A percentile compares a stretch with the other conserved stretches of the same genome.
Evolutionary conservation across 2,329 filamentous ascomycete genomes (phyloP).

Genomic region (Epichloe sp.): DNA sequence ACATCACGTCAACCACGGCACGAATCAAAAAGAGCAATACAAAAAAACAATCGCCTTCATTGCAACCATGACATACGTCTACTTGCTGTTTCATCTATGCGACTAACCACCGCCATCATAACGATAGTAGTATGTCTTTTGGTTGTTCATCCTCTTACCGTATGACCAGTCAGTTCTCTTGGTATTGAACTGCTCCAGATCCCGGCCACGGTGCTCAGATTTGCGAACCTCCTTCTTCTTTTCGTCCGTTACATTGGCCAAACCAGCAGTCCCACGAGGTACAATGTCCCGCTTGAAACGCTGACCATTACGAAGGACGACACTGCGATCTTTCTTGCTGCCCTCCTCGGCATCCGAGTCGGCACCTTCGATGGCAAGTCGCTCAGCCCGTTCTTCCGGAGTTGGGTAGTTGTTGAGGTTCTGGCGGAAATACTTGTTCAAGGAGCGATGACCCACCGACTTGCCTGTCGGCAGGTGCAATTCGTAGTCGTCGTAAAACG

Average conservation of each 20-base stretch:
- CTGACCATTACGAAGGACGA: slow-evolving; percentile 6
- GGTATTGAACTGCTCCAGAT: slow-evolving; percentile 46
- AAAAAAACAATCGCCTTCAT: not conserved
- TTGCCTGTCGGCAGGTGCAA: slow-evolving; percentile 84
- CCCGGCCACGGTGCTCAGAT: slow-evolving; percentile 56
- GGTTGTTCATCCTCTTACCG: slow-evolving; percentile 63
- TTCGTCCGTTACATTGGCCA: slow-evolving; percentile 63
- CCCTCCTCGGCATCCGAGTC: slow-evolving; percentile 21
- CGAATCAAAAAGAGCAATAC: not conserved
- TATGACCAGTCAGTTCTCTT: slow-evolving; percentile 56
- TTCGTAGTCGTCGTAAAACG: slow-evolving; percentile 87
- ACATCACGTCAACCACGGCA: not conserved
- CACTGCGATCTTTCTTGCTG: slow-evolving; percentile 14
- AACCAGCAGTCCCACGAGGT: slow-evolving; percentile 59
- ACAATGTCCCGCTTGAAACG: slow-evolving; percentile 42
- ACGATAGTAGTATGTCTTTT: slow-evolving; percentile 47
- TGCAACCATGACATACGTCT: not conserved
- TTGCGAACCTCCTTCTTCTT: slow-evolving; percentile 57
- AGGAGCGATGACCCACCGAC: slow-evolving; percentile 76
- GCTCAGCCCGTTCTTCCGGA: slow-evolving; percentile 59
- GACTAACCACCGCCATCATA: slow-evolving; percentile 30
- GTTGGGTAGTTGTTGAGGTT: slow-evolving; percentile 79
- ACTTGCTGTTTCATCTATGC: not conserved
- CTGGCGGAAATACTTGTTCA: slow-evolving; percentile 82
- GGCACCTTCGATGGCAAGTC: slow-evolving; percentile 44